These are phyloP conservation scores for Psilocybe sp. DNA, from an alignment of 768 basidiomycete species.

Conservation along the genomic window DNA sequence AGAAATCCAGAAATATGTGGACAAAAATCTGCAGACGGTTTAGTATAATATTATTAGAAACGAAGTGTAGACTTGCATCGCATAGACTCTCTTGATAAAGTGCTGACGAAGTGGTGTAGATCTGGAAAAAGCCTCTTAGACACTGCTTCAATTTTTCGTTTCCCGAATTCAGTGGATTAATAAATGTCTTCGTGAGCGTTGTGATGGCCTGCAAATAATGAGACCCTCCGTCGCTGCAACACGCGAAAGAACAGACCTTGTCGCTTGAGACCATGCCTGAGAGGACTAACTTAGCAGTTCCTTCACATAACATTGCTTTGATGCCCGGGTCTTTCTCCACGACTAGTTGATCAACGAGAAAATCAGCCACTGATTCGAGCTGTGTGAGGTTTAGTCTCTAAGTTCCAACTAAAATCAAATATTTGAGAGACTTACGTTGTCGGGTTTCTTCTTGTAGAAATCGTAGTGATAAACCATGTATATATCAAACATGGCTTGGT, in stretches of 20 bases:
- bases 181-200: constrained; percentile 50
- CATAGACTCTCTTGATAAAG: constrained; percentile 73
- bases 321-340: constrained; percentile 53
- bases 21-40: constrained; percentile 56
- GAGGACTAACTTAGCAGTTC: constrained; percentile 83
- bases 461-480: constrained; percentile 77
- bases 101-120: constrained; percentile 80
- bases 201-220: constrained; percentile 41
- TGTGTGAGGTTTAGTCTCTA: constrained; percentile 3
- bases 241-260: constrained; percentile 39
- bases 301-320: constrained; percentile 71
- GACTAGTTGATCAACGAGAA: constrained; percentile 35
- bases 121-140: constrained; percentile 81
- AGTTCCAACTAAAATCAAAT: too few relatives aligned
- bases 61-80: constrained; percentile 23
- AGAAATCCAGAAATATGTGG: constrained; percentile 37
- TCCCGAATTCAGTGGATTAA: constrained; percentile 75
- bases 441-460: constrained; percentile 36
- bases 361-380: constrained; percentile 18
- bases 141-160: constrained; percentile 88
- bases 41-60: neutral
- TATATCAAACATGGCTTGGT: constrained; percentile 84
- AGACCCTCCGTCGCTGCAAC: too few relatives aligned
- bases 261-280: constrained; percentile 73
- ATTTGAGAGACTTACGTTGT: constrained; percentile 19